Conservation (phyloP, 768 basidiomycete species). For the Paxillus rubicundulus region DNA sequence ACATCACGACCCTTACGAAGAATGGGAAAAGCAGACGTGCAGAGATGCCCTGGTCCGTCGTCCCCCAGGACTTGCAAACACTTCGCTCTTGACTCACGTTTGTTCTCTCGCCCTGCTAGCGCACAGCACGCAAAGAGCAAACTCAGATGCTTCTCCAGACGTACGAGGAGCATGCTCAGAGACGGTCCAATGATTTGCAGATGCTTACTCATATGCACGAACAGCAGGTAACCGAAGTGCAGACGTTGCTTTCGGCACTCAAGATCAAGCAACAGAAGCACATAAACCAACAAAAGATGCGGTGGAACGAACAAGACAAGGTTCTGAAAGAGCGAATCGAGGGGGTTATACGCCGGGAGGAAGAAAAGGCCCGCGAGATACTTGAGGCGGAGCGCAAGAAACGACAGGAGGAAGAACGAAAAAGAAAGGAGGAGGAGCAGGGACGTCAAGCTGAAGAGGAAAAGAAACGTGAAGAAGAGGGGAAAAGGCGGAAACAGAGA, state of each 20-base stretch:
- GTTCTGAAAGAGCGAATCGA: constrained; percentile 59
- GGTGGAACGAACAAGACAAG: constrained; percentile 46
- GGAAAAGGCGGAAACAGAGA: constrained; percentile 38
- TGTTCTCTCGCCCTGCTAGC: constrained; percentile 24
- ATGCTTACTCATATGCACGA: constrained; percentile 41
- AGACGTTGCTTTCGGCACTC: constrained; percentile 42
- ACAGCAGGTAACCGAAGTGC: constrained; percentile 53
- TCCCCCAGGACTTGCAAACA: not conserved
- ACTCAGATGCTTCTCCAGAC: constrained; percentile 19
- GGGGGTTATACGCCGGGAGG: constrained; percentile 57
- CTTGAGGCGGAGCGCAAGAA: constrained; percentile 57
- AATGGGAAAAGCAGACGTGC: constrained; percentile 48
- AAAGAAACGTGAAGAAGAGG: constrained; percentile 40
- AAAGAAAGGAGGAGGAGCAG: constrained; percentile 48
- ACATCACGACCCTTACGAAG: constrained; percentile 48
- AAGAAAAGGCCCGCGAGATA: constrained; percentile 51
- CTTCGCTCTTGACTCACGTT: not conserved
- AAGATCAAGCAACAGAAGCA: constrained; percentile 45
- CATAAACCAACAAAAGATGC: constrained; percentile 41
- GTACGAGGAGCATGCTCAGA: constrained; percentile 8
- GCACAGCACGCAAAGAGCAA: constrained; percentile 37
- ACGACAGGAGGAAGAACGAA: constrained; percentile 47
- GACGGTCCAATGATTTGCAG: constrained; percentile 18
- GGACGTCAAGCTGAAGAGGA: constrained; percentile 43
- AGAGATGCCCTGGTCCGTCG: constrained; percentile 45